These are phyloP conservation scores for Rhodotorula diobovata DNA, from an alignment of 768 basidiomycete genomes.

Conservation along the genomic window DNA sequence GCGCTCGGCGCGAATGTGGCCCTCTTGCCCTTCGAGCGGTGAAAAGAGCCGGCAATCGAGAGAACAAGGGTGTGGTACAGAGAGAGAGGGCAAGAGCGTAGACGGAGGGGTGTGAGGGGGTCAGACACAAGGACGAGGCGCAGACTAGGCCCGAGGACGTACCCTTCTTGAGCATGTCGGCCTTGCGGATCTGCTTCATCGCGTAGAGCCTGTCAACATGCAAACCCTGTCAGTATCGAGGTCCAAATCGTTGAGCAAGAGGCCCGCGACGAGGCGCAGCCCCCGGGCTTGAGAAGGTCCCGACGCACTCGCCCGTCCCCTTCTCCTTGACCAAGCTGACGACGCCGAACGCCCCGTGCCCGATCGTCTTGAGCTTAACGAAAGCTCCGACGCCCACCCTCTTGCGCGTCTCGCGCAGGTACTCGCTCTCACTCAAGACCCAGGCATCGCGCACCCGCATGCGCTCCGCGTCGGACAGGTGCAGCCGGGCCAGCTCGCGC, in stretches of 20 bases:
- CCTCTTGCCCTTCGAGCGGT: conserved; percentile 89
- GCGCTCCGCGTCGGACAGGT: conserved; percentile 61
- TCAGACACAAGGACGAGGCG: background rate
- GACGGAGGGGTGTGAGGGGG: background rate
- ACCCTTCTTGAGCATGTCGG: conserved; percentile 33
- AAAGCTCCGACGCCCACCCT: conserved; percentile 83
- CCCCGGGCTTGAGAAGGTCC: background rate
- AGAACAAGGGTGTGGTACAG: background rate
- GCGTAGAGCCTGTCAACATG: conserved; percentile 59
- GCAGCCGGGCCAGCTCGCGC: conserved; percentile 72
- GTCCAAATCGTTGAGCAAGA: no score
- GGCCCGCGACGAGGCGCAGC: no score
- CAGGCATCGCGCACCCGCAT: conserved; percentile 67
- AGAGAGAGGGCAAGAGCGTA: background rate
- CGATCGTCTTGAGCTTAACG: conserved; percentile 70
- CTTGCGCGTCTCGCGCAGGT: conserved; percentile 74
- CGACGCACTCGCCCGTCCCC: conserved; percentile 57
- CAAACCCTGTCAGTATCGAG: no score
- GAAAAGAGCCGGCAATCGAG: no score
- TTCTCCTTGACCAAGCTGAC: conserved; percentile 85
- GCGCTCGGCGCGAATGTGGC: conserved; percentile 91
- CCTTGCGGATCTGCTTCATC: conserved; percentile 80
- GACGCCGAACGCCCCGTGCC: conserved; percentile 84
- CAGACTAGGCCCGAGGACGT: background rate
- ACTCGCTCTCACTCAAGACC: conserved; percentile 82